Evolutionary conservation across 345 rosid species (phyloP).

Genomic region (Lumnitzera racemosa): DNA sequence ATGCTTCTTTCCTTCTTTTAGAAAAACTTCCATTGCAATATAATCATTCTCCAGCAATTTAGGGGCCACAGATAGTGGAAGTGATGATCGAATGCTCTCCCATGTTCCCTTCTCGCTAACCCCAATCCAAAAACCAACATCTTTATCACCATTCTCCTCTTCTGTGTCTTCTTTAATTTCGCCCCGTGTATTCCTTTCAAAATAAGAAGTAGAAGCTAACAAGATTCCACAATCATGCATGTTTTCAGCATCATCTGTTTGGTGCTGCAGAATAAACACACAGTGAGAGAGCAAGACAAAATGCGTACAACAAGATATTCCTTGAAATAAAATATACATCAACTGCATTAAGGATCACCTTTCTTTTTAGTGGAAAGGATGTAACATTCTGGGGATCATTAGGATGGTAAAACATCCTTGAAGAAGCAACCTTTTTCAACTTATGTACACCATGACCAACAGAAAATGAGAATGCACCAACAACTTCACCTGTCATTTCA

Average conservation of each 20-base stretch:
- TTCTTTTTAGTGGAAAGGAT: slow-evolving; percentile 58
- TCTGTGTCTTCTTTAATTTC: slow-evolving; percentile 45
- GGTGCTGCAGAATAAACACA: slow-evolving; percentile 25
- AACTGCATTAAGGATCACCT: slow-evolving; percentile 31
- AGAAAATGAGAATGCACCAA: slow-evolving; percentile 80
- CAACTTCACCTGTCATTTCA: slow-evolving; percentile 79
- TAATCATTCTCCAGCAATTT: slow-evolving; percentile 50
- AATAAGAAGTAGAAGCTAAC: slow-evolving; percentile 62
- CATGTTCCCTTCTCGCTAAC: slow-evolving; percentile 50
- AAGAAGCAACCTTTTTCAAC: slow-evolving; percentile 73
- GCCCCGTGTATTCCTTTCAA: slow-evolving; percentile 57
- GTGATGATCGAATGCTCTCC: slow-evolving; percentile 83
- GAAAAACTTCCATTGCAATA: slow-evolving; percentile 75
- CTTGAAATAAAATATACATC: neutral
- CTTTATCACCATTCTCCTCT: slow-evolving; percentile 39
- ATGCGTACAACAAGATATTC: neutral
- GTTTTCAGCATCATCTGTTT: slow-evolving; percentile 41
- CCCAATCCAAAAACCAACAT: slow-evolving; percentile 89
- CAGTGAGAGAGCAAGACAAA: slow-evolving; percentile 1
- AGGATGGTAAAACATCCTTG: slow-evolving; percentile 59
- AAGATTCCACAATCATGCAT: slow-evolving; percentile 52
- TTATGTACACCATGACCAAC: slow-evolving; percentile 56
- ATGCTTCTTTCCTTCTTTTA: slow-evolving; percentile 94
- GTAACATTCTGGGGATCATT: slow-evolving; percentile 41
- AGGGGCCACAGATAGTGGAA: slow-evolving; percentile 79